A percentile compares a stretch with the other conserved stretches of the same genome.
Evolutionary conservation across 73 alveolate species (phyloP).

Genomic region (Tetrahymena borealis): DNA sequence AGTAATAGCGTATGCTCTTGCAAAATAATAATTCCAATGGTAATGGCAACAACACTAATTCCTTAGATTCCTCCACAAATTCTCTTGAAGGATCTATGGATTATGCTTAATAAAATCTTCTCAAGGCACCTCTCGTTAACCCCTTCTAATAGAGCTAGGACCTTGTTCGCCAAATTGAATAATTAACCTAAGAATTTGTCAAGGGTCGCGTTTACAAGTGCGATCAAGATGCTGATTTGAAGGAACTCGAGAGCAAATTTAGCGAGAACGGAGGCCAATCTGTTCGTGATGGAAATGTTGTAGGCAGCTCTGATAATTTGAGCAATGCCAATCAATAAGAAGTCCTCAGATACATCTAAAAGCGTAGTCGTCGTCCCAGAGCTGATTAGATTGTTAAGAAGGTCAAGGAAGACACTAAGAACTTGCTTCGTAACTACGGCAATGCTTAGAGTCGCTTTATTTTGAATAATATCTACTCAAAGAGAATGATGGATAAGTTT

Average conservation of each 20-base stretch:
- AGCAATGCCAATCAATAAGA: not conserved
- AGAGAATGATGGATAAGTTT: constrained; percentile 7
- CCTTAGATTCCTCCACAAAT: not conserved
- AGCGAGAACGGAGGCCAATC: not conserved
- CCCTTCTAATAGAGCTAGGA: not conserved
- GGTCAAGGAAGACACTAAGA: constrained; percentile 30
- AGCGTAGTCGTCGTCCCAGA: constrained; percentile 2
- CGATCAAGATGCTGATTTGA: not conserved
- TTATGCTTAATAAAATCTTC: not conserved
- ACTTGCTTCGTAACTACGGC: constrained; percentile 29
- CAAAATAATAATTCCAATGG: not conserved
- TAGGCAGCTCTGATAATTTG: not conserved
- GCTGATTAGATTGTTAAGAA: not conserved
- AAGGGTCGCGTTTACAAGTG: not conserved
- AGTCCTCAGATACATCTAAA: not conserved
- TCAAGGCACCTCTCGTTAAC: not conserved
- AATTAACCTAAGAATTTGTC: not conserved
- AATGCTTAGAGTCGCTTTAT: constrained; percentile 34
- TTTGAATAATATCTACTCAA: constrained; percentile 10
- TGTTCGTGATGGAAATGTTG: not conserved
- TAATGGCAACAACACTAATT: not conserved
- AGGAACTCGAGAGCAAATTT: not conserved
- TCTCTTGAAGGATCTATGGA: not conserved
- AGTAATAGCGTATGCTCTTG: not conserved
- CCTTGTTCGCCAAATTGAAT: not conserved